Percentiles rank a stretch among this genome's conserved stretches.
These are phyloP conservation scores for Oxyria digyna DNA, from an alignment of 148 eudicot species.

Conservation along the genomic window DNA sequence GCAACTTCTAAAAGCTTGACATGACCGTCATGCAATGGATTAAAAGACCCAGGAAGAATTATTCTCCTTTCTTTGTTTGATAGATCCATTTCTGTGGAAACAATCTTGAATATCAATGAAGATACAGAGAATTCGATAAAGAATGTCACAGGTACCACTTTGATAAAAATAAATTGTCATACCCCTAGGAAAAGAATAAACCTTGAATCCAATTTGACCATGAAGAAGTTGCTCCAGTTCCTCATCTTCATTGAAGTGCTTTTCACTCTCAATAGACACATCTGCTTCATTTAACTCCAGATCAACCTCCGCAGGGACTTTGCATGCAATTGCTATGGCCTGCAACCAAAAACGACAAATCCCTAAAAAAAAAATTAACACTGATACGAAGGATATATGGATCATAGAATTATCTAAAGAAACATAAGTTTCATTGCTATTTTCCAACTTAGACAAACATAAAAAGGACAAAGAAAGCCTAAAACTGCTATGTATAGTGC, in stretches of 20 bases:
- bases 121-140: background rate
- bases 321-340: constrained; percentile 73
- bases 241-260: constrained; percentile 51
- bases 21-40: constrained; percentile 93
- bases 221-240: constrained; percentile 72
- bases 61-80: constrained; percentile 55
- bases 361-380: background rate
- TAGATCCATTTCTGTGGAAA: constrained; percentile 35
- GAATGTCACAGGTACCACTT: background rate
- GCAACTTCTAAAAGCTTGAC: constrained; percentile 88
- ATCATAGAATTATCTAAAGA: background rate
- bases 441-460: background rate
- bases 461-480: background rate
- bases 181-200: constrained; percentile 69
- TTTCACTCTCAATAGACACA: constrained; percentile 37
- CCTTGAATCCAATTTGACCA: constrained; percentile 69
- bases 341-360: constrained; percentile 12
- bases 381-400: background rate
- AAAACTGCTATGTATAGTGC: background rate
- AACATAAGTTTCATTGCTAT: background rate
- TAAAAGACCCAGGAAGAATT: constrained; percentile 84
- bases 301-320: constrained; percentile 27
- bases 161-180: constrained; percentile 7
- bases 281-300: constrained; percentile 46
- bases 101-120: constrained; percentile 8